A percentile compares a stretch with the other conserved stretches of the same genome.
phyloP scores from a whole-genome alignment of 208 protist genomes.

The Acanthamoeba healyi region DNA sequence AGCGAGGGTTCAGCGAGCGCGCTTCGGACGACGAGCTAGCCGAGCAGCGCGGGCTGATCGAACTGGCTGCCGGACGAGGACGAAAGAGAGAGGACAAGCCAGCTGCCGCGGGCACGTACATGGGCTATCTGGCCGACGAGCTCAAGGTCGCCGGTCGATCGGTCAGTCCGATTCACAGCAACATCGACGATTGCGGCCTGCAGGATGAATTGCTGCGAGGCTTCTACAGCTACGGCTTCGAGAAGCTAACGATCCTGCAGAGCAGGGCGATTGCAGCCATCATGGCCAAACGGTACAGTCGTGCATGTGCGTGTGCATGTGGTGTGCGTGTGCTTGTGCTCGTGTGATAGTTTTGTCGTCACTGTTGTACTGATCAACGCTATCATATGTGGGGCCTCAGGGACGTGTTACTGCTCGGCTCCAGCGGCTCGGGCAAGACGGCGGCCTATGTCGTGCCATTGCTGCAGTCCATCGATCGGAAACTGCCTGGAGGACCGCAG shows the following conservation, averaged over 20 bases:
- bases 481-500: constrained; percentile 88
- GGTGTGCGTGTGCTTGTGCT: constrained; percentile 97
- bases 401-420: constrained; percentile 94
- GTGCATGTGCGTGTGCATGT: not conserved
- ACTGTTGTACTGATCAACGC: constrained; percentile 97
- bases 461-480: not conserved
- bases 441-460: constrained; percentile 92
- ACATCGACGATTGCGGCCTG: constrained; percentile 67
- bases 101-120: not conserved
- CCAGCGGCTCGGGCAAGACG: constrained; percentile 99
- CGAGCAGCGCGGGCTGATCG: not conserved
- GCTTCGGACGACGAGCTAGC: not conserved
- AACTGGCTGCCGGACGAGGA: too few species aligned
- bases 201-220: constrained; percentile 56
- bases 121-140: not conserved
- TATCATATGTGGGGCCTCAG: too few species aligned
- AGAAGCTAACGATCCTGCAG: constrained; percentile 98
- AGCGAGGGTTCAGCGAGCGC: too few species aligned
- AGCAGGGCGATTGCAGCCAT: constrained; percentile 96
- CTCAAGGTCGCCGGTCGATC: not conserved
- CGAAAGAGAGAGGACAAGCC: not conserved
- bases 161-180: not conserved
- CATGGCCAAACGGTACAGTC: constrained; percentile 95
- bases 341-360: constrained; percentile 93
- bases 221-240: constrained; percentile 92